Conservation (phyloP, 495 filamentous ascomycete species). For the Aspergillus conjunctus region DNA sequence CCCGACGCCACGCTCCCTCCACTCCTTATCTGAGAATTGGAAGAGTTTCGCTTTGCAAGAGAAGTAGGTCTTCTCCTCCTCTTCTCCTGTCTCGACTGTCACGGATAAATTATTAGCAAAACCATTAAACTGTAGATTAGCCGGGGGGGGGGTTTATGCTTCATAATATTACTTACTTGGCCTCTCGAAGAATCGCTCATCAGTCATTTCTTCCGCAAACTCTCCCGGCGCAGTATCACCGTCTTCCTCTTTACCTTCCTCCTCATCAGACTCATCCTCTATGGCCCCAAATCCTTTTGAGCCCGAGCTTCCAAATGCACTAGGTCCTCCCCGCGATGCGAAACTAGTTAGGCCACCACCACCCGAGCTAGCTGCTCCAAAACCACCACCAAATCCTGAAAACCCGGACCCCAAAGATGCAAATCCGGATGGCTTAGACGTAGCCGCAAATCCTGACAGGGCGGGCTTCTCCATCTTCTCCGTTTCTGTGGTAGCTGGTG, state of each 20-base stretch:
- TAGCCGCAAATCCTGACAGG: slow-evolving; percentile 37
- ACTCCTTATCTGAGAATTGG: slow-evolving; percentile 68
- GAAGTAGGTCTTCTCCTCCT: slow-evolving; percentile 61
- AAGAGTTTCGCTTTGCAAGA: slow-evolving; percentile 77
- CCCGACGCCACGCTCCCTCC: slow-evolving; percentile 86
- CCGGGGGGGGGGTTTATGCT: neutral
- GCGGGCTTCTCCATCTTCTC: slow-evolving; percentile 28
- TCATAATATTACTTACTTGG: slow-evolving; percentile 56
- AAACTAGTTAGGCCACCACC: slow-evolving; percentile 66
- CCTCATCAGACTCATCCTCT: slow-evolving; percentile 60
- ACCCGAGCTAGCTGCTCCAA: slow-evolving; percentile 49
- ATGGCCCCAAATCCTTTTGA: slow-evolving; percentile 72
- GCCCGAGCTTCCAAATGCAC: slow-evolving; percentile 55
- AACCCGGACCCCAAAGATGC: slow-evolving; percentile 43
- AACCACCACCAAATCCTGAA: slow-evolving; percentile 57
- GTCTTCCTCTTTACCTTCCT: slow-evolving; percentile 49
- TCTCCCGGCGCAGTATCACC: slow-evolving; percentile 50
- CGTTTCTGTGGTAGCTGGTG: slow-evolving; percentile 20
- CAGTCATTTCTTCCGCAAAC: slow-evolving; percentile 55
- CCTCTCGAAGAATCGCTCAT: slow-evolving; percentile 69
- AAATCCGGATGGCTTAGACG: slow-evolving; percentile 36
- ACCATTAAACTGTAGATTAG: neutral
- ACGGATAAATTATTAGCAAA: slow-evolving; percentile 6
- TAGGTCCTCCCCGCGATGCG: slow-evolving; percentile 61
- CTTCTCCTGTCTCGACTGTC: slow-evolving; percentile 75